phyloP scores from a whole-genome alignment of 2,329 filamentous ascomycete genomes.

The Colletotrichum tofieldiae region DNA sequence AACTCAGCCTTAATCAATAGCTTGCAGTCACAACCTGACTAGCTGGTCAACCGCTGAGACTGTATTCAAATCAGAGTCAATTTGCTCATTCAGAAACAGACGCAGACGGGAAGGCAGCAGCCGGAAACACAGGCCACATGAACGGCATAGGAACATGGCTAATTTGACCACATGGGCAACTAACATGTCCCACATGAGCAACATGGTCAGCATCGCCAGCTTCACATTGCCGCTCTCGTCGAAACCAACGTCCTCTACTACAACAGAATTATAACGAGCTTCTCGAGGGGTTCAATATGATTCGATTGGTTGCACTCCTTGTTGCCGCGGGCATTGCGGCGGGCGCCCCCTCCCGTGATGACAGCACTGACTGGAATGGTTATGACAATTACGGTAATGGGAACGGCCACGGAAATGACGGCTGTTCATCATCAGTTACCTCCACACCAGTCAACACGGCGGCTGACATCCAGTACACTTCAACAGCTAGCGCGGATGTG shows the following conservation, averaged over 20 bases:
- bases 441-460: slow-evolving; percentile 19
- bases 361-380: neutral
- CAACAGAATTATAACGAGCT: neutral
- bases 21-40: neutral
- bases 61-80: neutral
- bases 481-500: slow-evolving; percentile 66
- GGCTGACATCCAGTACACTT: slow-evolving; percentile 58
- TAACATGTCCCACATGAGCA: neutral
- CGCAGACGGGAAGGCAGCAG: neutral
- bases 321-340: slow-evolving; percentile 3
- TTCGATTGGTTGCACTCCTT: slow-evolving; percentile 17
- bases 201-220: neutral
- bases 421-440: neutral
- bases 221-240: neutral
- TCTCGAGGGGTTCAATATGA: slow-evolving; percentile 1
- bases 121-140: neutral
- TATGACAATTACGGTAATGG: neutral
- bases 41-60: neutral
- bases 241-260: neutral
- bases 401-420: neutral
- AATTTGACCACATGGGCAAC: too few species aligned
- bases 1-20: too few species aligned
- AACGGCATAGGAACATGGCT: neutral
- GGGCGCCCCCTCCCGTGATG: neutral
- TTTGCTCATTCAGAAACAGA: neutral